These are phyloP conservation scores for Astrothelium subdiscretum DNA, from an alignment of 495 filamentous ascomycete species.

Conservation along the genomic window DNA sequence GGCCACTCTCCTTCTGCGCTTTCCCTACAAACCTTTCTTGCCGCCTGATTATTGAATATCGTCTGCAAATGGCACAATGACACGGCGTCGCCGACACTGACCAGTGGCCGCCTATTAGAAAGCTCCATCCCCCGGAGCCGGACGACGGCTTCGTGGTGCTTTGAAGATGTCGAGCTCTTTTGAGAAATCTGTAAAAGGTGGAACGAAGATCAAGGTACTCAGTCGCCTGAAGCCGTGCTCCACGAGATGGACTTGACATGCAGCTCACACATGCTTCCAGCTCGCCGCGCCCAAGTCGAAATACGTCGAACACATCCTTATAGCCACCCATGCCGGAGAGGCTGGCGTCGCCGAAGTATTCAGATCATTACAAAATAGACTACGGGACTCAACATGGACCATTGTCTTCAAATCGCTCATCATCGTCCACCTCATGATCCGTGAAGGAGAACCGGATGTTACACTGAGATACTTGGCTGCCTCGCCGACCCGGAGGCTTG, in stretches of 20 bases:
- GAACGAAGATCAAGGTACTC: slow-evolving; percentile 64
- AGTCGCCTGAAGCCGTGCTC: not conserved
- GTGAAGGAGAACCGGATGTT: slow-evolving; percentile 83
- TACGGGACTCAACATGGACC: slow-evolving; percentile 96
- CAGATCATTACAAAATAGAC: slow-evolving; percentile 70
- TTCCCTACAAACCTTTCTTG: not conserved
- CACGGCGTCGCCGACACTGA: not conserved
- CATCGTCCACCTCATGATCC: slow-evolving; percentile 92
- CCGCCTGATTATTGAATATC: not conserved
- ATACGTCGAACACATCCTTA: slow-evolving; percentile 96
- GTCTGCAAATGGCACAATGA: not conserved
- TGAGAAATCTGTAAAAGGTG: slow-evolving; percentile 38
- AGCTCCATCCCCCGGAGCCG: not conserved
- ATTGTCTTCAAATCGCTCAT: slow-evolving; percentile 93
- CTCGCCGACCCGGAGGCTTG: slow-evolving; percentile 63
- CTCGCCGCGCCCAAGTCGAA: slow-evolving; percentile 96
- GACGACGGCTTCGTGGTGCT: not conserved
- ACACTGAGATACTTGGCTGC: slow-evolving; percentile 78
- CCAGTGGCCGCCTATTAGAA: not conserved
- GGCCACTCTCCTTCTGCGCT: not conserved
- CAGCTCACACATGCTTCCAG: slow-evolving; percentile 31
- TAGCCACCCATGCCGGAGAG: slow-evolving; percentile 91
- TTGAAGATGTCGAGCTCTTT: slow-evolving; percentile 31
- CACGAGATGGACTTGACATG: not conserved
- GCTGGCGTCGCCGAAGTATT: slow-evolving; percentile 95